A percentile compares a stretch with the other conserved stretches of the same genome.
These are phyloP conservation scores for Fraxinus quadrangulata DNA, from an alignment of 257 asterid species.

Conservation along the genomic window DNA sequence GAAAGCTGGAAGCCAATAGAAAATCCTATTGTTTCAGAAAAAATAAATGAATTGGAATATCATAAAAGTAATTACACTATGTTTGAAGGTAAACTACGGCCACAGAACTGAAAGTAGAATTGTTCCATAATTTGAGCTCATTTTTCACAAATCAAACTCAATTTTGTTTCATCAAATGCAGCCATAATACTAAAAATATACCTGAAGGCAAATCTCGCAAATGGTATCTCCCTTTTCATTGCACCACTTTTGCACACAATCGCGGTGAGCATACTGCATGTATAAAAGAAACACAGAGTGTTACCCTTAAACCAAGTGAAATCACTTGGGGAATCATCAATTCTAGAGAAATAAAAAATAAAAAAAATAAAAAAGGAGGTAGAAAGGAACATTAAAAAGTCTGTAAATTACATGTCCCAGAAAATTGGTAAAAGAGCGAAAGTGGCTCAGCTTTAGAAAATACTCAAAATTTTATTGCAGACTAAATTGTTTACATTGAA, in stretches of 20 bases:
- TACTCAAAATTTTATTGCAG: not conserved
- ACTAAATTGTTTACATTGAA: not conserved
- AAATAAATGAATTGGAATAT: not conserved
- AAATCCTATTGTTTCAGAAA: not conserved
- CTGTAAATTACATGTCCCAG: not conserved
- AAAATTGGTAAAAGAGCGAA: not conserved
- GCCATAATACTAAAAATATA: slow-evolving; percentile 19
- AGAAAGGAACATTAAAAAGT: not conserved
- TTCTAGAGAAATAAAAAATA: too few species aligned
- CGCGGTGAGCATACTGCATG: slow-evolving; percentile 76
- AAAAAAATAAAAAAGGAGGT: not conserved
- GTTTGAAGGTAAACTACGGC: not conserved
- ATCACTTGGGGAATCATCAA: not conserved
- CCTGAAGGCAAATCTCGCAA: slow-evolving; percentile 91
- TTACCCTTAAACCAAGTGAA: slow-evolving; percentile 1
- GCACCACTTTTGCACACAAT: slow-evolving; percentile 88
- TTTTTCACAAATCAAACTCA: not conserved
- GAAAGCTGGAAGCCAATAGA: not conserved
- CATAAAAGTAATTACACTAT: not conserved
- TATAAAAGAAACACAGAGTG: not conserved
- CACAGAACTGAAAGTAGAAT: not conserved
- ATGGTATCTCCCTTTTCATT: slow-evolving; percentile 81
- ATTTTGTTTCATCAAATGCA: slow-evolving; percentile 6
- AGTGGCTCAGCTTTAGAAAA: not conserved
- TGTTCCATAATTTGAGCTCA: not conserved